Evolutionary conservation across 495 filamentous ascomycete species (phyloP), one percentile per base, ranked within the genome.

Genomic region (Lepraria neglecta): DNA sequence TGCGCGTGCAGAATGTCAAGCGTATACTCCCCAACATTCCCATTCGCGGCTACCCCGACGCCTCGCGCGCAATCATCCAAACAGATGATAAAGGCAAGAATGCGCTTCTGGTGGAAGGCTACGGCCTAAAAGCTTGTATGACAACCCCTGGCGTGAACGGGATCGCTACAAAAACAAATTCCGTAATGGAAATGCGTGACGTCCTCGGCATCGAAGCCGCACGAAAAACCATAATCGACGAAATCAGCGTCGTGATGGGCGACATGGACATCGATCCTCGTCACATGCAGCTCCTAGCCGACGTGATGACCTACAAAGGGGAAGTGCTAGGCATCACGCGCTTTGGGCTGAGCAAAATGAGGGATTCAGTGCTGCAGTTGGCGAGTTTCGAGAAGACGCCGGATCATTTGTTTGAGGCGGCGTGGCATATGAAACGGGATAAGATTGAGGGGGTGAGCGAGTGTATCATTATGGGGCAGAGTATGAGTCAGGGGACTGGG

Each of bases 291-390:
- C 83, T 98, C 9, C 82, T 98, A 17, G 92, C 94, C n/a, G 95
- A 98, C 62, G 91, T 97, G 42, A 98, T 98, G 94, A 98, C 94
- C 6, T 97, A 92, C 80, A 96, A 95, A 75, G 94, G 94, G 52
- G 92, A 97, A 64, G 88, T 97, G 0, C 82, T 96, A n/a, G 94
- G 94, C 42, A 98, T 98, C 69, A 98, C 94, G 10, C 87, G 94
- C 28, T 97, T 97, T 73, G 94, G 94, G 55, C 79, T 98, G 45
- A 85, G 90, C 54, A 98, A 98, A 80, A 98, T 96, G 92, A 81
- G 94, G 56, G 95, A 98, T 72, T 88, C 83, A 28, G 92, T 97
- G 44, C 75, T 98, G 52, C 95, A 97, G 73, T 85, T 97, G 1
- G 94, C 94, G 0, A 95, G 90, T 15, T 98, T 98, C 70, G 94